These are phyloP conservation scores for Cladosporium sp. DNA, from an alignment of 2,329 filamentous ascomycete species.

Conservation along the genomic window DNA sequence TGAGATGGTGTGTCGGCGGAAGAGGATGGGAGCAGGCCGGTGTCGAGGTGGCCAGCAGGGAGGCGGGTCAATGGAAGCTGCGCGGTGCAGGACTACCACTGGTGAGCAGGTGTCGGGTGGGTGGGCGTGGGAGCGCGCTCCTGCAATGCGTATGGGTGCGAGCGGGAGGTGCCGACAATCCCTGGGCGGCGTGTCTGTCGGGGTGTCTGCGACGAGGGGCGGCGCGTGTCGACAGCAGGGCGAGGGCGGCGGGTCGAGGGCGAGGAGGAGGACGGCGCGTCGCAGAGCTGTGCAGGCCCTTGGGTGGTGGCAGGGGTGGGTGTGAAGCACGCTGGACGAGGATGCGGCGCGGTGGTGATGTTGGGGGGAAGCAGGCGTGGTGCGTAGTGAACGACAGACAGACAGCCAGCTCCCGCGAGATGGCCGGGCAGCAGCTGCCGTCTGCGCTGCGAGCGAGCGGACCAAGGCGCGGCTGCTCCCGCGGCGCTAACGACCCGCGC, in stretches of 20 bases:
- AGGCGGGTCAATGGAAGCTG: background rate
- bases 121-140: background rate
- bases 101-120: background rate
- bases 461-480: background rate
- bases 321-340: background rate
- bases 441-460: background rate
- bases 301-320: background rate
- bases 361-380: background rate
- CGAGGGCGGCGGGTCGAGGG: background rate
- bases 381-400: slow-evolving; percentile 1
- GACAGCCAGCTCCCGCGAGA: slow-evolving; percentile 1
- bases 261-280: slow-evolving; percentile 1
- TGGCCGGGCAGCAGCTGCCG: slow-evolving; percentile 2
- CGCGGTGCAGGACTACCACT: background rate
- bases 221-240: background rate
- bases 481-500: background rate
- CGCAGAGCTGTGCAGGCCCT: background rate
- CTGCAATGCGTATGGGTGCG: background rate
- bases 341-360: slow-evolving; percentile 8
- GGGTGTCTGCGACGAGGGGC: slow-evolving; percentile 8
- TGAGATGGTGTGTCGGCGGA: background rate
- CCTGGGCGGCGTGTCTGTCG: slow-evolving; percentile 7
- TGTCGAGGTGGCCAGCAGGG: slow-evolving; percentile 6
- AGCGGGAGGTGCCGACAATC: slow-evolving; percentile 7
- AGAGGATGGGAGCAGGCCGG: background rate